These are phyloP conservation scores for Boletus bicolor DNA, from an alignment of 768 basidiomycete species.

Conservation along the genomic window DNA sequence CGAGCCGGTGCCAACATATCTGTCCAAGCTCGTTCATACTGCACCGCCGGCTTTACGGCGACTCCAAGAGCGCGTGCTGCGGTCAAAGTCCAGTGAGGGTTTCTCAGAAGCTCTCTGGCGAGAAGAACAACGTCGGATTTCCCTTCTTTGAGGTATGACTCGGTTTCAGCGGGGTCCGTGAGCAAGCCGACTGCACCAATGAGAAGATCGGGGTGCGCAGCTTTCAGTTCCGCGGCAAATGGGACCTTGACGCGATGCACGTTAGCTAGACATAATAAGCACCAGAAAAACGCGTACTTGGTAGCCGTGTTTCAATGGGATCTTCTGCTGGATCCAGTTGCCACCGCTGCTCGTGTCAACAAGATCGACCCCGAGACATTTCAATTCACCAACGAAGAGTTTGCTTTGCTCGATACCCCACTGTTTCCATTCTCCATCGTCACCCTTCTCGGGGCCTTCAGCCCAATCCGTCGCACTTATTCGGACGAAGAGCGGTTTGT, in stretches of 20 bases:
- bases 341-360: constrained; percentile 71
- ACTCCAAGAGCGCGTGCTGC: constrained; percentile 64
- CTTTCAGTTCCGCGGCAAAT: constrained; percentile 65
- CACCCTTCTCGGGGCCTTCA: constrained; percentile 50
- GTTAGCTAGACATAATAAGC: background rate
- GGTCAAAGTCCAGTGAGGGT: constrained; percentile 60
- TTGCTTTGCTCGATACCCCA: constrained; percentile 82
- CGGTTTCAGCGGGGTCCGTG: constrained; percentile 54
- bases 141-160: constrained; percentile 60
- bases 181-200: constrained; percentile 74
- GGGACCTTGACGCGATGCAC: constrained; percentile 43
- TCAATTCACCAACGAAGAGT: constrained; percentile 51
- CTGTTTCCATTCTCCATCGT: constrained; percentile 52
- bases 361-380: constrained; percentile 68
- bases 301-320: constrained; percentile 51
- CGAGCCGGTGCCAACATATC: constrained; percentile 30
- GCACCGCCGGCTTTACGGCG: constrained; percentile 65
- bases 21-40: constrained; percentile 64
- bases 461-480: constrained; percentile 70
- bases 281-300: constrained; percentile 41
- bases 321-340: constrained; percentile 59
- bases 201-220: constrained; percentile 50
- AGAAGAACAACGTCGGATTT: constrained; percentile 68
- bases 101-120: constrained; percentile 63
- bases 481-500: constrained; percentile 70